phyloP scores from a whole-genome alignment of 208 protist genomes.

The Trypanosoma theileri region DNA sequence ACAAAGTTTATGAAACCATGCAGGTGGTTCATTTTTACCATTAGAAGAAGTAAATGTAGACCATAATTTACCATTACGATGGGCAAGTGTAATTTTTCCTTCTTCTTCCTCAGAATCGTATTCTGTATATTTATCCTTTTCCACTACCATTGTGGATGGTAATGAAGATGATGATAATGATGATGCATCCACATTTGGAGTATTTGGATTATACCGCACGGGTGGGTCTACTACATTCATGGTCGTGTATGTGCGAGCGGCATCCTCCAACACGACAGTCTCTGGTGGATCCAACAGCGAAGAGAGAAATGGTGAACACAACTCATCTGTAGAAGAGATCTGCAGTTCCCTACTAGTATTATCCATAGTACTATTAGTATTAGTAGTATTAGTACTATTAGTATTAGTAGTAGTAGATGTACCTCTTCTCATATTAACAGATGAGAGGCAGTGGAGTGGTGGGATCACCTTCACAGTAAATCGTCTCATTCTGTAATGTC shows the following conservation, averaged over 20 bases:
- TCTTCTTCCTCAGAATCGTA: not conserved
- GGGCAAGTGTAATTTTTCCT: constrained; percentile 32
- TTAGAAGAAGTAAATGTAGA: constrained; percentile 37
- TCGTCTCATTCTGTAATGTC: not conserved
- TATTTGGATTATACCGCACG: constrained; percentile 56
- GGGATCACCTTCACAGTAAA: not conserved
- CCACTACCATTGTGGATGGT: not conserved
- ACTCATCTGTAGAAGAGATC: not conserved
- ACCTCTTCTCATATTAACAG: not conserved
- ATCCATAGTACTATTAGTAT: not conserved
- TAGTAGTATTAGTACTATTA: not conserved
- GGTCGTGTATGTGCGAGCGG: constrained; percentile 71
- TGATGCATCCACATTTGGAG: constrained; percentile 42
- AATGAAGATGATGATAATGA: not conserved
- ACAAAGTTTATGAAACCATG: constrained; percentile 82
- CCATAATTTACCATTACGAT: constrained; percentile 53
- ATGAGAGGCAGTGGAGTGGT: not conserved
- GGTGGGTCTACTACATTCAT: constrained; percentile 81
- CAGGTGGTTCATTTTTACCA: constrained; percentile 41
- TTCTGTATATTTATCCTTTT: not conserved
- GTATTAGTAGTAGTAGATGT: not conserved
- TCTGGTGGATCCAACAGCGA: constrained; percentile 61
- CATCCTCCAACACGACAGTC: constrained; percentile 66
- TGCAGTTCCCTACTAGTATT: not conserved
- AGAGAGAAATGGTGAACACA: constrained; percentile 46